Evolutionary conservation across 257 asterid genomes (phyloP), one percentile per base, ranked within the genome.

Genomic region (Fraxinus cuspidata): DNA sequence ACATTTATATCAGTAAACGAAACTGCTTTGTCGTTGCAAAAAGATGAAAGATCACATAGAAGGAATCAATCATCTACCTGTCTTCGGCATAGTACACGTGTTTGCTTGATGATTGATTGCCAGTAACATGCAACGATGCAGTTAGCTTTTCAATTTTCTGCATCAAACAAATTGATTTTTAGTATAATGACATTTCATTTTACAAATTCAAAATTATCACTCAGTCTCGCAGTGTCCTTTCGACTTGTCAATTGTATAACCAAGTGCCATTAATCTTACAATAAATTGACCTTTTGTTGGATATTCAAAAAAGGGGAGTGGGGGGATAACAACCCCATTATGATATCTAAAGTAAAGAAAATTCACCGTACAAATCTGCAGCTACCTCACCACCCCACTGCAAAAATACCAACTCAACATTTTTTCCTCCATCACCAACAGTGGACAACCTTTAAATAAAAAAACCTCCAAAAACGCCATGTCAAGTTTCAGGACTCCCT

Each of bases 101-200:
- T 19, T 81, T 85, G 81, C 82, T 86, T 65, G 93, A 84, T 35
- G 85, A 85, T 51, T 70, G 80, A 79, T 87, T 77, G 87, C 84
- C 92, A 60, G 89, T 86, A 81, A 81, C 87, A 72, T 94, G 97
- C 74, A 94, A 84, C 79, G 70, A 37, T 3, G 83, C 86, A 19
- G 80, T 86, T 16, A 91, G 90, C 83, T 80, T 89, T 77, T 92
- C 97, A 40, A 91, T 86, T 94, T 94, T 94, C 99, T 94, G 90
- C 81, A 80, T 70, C 84, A 83, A 67, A 78, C 42, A n/a, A n/a
- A 35, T 13, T 25, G 25, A 71, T 8, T 31, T 80, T 72, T 53
- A 77, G 53, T 13, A 42, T 23, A 73, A 56, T 23, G 35, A 49
- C 8, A 49, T 49, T 16, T 18, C 58, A 49, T 49, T 18, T 49